Percentiles rank a stretch among this genome's conserved stretches.
Evolutionary conservation across 352 stramenopile species (phyloP).

Genomic region (Thraustochytrium sp.): DNA sequence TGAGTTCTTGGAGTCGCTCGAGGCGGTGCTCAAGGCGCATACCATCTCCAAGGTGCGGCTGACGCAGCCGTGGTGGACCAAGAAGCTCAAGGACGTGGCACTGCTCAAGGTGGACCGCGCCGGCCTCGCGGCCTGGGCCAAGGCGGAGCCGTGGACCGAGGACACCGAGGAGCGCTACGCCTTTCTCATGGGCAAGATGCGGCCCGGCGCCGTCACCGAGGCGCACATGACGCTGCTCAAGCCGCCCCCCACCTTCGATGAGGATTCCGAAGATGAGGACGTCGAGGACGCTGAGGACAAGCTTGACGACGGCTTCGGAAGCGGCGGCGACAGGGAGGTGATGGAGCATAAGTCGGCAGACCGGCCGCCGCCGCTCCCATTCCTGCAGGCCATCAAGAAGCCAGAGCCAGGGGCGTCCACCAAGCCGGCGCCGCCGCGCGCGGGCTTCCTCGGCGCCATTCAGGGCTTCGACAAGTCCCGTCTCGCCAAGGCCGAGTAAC

Average conservation of each 20-base stretch:
- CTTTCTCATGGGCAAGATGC: slow-evolving; percentile 41
- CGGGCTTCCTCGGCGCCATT: neutral
- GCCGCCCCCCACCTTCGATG: neutral
- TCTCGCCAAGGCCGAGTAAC: neutral
- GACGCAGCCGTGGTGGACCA: slow-evolving; percentile 28
- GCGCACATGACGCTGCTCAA: neutral
- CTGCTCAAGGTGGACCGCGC: neutral
- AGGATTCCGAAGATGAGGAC: neutral
- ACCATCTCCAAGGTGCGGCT: slow-evolving; percentile 23
- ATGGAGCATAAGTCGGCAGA: neutral
- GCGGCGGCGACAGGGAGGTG: neutral
- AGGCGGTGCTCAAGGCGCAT: neutral
- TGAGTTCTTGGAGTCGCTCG: neutral
- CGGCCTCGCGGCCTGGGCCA: neutral
- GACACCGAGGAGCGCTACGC: slow-evolving; percentile 30
- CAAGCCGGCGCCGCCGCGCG: neutral
- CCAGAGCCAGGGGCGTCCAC: neutral
- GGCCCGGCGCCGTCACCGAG: neutral
- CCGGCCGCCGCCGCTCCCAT: neutral
- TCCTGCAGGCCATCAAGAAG: neutral
- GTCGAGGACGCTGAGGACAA: neutral
- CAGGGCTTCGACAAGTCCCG: neutral
- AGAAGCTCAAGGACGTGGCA: slow-evolving; percentile 10
- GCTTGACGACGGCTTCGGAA: neutral
- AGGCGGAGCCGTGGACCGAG: slow-evolving; percentile 15